Conservation (phyloP, 192 early-diverging fungal genomes). For the Pilobolus umbonatus region DNA sequence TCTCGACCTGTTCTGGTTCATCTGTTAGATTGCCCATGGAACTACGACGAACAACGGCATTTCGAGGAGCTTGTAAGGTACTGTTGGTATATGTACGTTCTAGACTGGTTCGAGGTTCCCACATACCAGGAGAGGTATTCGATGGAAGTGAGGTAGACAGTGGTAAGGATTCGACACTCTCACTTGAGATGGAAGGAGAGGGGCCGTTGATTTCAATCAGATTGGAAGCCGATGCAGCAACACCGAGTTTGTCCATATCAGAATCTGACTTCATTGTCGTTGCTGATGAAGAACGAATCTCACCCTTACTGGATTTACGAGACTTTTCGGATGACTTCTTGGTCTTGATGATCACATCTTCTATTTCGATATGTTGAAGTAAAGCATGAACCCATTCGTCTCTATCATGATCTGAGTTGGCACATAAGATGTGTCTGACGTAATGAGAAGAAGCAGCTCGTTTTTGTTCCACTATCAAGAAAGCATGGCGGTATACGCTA, state of each 20-base stretch:
- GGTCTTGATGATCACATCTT: background rate
- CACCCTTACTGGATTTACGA: constrained; percentile 17
- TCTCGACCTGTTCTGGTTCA: background rate
- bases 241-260: constrained; percentile 19
- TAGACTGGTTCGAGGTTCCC: constrained; percentile 16
- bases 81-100: constrained; percentile 1
- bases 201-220: background rate
- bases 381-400: constrained; percentile 89
- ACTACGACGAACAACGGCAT: constrained; percentile 11
- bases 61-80: background rate
- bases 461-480: constrained; percentile 77
- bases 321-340: background rate
- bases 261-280: constrained; percentile 21
- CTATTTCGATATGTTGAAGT: constrained; percentile 33
- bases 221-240: background rate
- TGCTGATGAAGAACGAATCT: constrained; percentile 22
- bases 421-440: constrained; percentile 79
- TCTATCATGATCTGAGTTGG: constrained; percentile 85
- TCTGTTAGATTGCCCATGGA: constrained; percentile 24
- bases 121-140: background rate
- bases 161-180: background rate
- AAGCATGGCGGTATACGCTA: constrained; percentile 72
- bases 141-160: constrained; percentile 10
- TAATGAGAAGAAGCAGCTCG: constrained; percentile 37
- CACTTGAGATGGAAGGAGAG: constrained; percentile 13